Base-by-base conservation (phyloP, 805 yeast species). In the Candida berthetii region DNA sequence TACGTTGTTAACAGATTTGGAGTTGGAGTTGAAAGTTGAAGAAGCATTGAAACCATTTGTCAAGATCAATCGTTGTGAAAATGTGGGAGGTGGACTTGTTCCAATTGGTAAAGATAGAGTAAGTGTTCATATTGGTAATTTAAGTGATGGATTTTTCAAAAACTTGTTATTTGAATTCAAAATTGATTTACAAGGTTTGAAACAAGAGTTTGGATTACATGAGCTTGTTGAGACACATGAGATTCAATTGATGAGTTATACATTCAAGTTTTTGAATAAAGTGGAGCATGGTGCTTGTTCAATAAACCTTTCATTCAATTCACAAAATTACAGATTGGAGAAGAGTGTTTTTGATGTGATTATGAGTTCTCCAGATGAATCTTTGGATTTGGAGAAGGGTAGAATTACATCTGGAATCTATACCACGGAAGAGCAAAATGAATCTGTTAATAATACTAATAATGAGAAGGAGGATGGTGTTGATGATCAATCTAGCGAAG, bases 131-230 rank as follows among this genome's bases (percentile, higher is more conserved):
- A 32, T 54, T 7, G 47, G 48, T 31, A 53, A 47, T 7, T 16
- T 55, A 15, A 42, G 44, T 28, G 58, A 54, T 39, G 60, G 58
- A 1, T 47, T 31, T 32, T 51, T 44, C 40, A 48, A 45, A 15
- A 53, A 49, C 35, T 11, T 41, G 3, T 48, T 44, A 37, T 47
- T 44, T 14, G 51, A 49, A 34, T 11, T 40, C 3, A 34, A 28
- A 4, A 43, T 52, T 39, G 54, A 50, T 11, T 34, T 31, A 17
- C 13, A 31, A 17, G 19, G 19, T 3, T 13, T 19, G 2, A 17
- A 18, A 2, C 35, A 35, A 14, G 38, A 35, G 13, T 29, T 45
- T 27, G 29, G 29, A 5, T 10, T 27, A 4, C 4, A 27, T 11
- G 4, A 9, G 4, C n/a, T 27, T 11, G 29, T 35, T 18, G 42